Evolutionary conservation across 352 stramenopile genomes (phyloP), one percentile per base, ranked within the genome.

Genomic region (Pythium aristosporum): DNA sequence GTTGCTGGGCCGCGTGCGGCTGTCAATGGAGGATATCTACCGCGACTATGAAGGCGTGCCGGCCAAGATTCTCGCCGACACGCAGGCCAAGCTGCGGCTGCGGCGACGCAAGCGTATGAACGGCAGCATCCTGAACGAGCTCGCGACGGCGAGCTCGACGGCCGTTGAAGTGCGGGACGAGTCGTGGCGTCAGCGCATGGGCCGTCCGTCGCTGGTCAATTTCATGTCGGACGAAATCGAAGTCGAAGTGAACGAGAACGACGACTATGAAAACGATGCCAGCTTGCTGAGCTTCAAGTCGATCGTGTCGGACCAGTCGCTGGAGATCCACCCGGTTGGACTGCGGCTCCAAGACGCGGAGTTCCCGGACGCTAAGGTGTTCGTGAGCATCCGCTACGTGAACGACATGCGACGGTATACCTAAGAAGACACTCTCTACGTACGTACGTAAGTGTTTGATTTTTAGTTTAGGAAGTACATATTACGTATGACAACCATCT

Each of bases 1-100:
- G 61, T 69, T 72, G 7, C 72, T 96, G 11, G 87, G 87, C 5
- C 85, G 73, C 57, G 65, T 94, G 44, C 74, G 77, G 5, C 82
- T 93, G 44, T 92, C 85, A 21, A 80, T 94, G 55, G 82, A 96
- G 44, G 82, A 96, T n/a, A 89, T 96, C 36, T 94, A 91, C 61
- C 82, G 82, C 39, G 77, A 94, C 34, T 96, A 93, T 52, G 74
- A 91, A 16, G 66, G 80, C 2, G 75, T 96, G 32, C 85, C 87
- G 9, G 78, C 77, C 13, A 89, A 91, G 62, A 68, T 94, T 16
- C 69, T 94, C 42, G 46, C 75, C 25, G 80, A 94, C 61, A 73
- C 80, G 44, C 85, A 80, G 59, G 74, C 82, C 16, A 94, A 94
- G 65, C 69, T 87, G 67, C 79, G 80, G 9, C 61, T 96, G 60